These are phyloP conservation scores for Vanrija pseudolonga DNA, from an alignment of 1,284 basidiomycete genomes.

Conservation along the genomic window DNA sequence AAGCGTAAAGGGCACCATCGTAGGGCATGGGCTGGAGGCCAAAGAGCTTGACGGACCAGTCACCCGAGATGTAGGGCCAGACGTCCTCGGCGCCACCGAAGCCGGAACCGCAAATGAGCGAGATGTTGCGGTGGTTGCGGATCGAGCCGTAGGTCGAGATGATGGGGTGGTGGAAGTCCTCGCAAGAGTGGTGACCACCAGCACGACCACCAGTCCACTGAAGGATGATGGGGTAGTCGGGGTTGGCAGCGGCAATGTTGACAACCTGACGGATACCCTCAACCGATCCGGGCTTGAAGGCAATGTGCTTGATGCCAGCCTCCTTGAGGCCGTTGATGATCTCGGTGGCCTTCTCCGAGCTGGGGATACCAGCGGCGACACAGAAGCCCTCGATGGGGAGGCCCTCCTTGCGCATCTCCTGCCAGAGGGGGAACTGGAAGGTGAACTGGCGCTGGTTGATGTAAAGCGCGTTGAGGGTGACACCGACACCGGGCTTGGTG, in stretches of 20 bases:
- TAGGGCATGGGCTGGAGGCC: constrained; percentile 96
- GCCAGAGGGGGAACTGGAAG: constrained; percentile 97
- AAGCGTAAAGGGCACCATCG: constrained; percentile 93
- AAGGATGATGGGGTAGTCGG: constrained; percentile 95
- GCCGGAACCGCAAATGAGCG: constrained; percentile 91
- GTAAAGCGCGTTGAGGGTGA: constrained; percentile 93
- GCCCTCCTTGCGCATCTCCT: constrained; percentile 93
- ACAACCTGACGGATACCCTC: constrained; percentile 96
- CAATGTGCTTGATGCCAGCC: constrained; percentile 87
- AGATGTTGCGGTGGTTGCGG: constrained; percentile 82
- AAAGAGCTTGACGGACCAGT: constrained; percentile 82
- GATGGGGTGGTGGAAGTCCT: constrained; percentile 98
- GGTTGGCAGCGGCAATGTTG: constrained; percentile 90
- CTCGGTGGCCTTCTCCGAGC: constrained; percentile 87
- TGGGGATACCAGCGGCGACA: constrained; percentile 92
- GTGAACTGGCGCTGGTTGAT: constrained; percentile 97
- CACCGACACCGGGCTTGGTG: constrained; percentile 78
- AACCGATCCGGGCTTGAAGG: constrained; percentile 96
- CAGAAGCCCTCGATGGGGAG: constrained; percentile 96
- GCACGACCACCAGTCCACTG: constrained; percentile 99
- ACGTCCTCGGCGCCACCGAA: constrained; percentile 94
- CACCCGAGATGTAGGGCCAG: constrained; percentile 95
- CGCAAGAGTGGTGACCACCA: constrained; percentile 97
- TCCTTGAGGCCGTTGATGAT: constrained; percentile 73
- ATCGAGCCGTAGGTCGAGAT: constrained; percentile 85